phyloP scores from a whole-genome alignment of 305 asterid genomes.

The Solanum hybrid region DNA sequence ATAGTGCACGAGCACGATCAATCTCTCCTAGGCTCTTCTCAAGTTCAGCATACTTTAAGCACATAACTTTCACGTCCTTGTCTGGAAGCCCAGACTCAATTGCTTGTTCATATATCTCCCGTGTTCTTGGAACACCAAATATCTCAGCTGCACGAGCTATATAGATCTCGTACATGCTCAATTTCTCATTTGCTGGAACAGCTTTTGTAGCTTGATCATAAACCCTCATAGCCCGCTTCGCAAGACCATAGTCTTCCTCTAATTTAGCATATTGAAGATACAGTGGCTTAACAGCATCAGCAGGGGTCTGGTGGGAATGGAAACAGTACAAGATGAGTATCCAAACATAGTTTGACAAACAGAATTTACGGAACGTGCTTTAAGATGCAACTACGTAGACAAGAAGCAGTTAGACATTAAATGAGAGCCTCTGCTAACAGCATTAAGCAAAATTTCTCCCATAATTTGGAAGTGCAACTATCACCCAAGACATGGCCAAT shows the following conservation, averaged over 20 bases:
- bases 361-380: neutral
- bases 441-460: neutral
- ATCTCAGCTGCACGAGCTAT: conserved; percentile 92
- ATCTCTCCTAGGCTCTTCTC: conserved; percentile 91
- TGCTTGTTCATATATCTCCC: conserved; percentile 90
- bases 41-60: conserved; percentile 79
- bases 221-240: conserved; percentile 85
- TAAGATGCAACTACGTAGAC: neutral
- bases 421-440: neutral
- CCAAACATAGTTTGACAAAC: neutral
- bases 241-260: conserved; percentile 91
- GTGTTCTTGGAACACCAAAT: conserved; percentile 78
- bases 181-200: conserved; percentile 70
- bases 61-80: conserved; percentile 77
- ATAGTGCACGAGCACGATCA: conserved; percentile 75
- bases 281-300: conserved; percentile 71
- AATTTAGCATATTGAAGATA: conserved; percentile 86
- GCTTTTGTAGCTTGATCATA: conserved; percentile 84
- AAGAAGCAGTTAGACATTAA: neutral
- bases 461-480: neutral
- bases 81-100: conserved; percentile 91
- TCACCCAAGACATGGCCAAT: neutral
- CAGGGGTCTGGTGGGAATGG: conserved; percentile 56
- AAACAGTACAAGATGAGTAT: conserved; percentile 16
- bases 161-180: conserved; percentile 87